Base-by-base conservation (phyloP, 164 flowering plant genomes). In the Annona cherimola region DNA sequence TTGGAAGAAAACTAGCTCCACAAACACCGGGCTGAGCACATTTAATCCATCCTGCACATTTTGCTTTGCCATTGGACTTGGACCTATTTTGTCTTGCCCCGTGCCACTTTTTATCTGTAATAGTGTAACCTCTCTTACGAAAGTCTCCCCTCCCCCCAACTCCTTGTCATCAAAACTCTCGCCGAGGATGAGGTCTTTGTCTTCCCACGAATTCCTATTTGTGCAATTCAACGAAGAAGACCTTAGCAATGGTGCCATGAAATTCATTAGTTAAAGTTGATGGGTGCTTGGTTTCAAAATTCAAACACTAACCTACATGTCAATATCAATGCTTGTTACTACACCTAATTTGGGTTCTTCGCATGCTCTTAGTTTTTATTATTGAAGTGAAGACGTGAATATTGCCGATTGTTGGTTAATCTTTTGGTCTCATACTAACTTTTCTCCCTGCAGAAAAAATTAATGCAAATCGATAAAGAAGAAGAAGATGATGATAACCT, bases 401-500 rank as follows among this genome's bases (percentile, higher is more conserved):
- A 16, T 50, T 11, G 57, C 9, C 57, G 9, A 50, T 2, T 11
- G 57, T 16, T 9, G 9, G 57, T 3, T 50, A 16, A 50, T 50
- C 14, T 61, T 26, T 41, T 7, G 67, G 12, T 40, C 61, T 44
- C 44, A 46, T 35, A 55, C 8, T 69, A 66, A 42, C 41, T 43
- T 78, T 63, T 16, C 66, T 41, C 59, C 66, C 43, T 69, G 72
- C 75, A 80, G 81, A 73, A 80, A 79, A 73, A 62, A 46, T 57
- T 72, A 55, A 44, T 70, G 64, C 43, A 61, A 57, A 76, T 74
- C 45, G 61, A 39, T 72, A 72, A 64, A 45, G 73, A 19, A 14
- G 76, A 71, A 14, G 35, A 26, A 0, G 35, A 26, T 26, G 86
- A 77, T 55, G 89, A 85, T 45, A 88, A 82, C 69, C 5, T 84